Base-by-base conservation (phyloP, 2,329 filamentous ascomycete species). In the Neonectria magnoliae region DNA sequence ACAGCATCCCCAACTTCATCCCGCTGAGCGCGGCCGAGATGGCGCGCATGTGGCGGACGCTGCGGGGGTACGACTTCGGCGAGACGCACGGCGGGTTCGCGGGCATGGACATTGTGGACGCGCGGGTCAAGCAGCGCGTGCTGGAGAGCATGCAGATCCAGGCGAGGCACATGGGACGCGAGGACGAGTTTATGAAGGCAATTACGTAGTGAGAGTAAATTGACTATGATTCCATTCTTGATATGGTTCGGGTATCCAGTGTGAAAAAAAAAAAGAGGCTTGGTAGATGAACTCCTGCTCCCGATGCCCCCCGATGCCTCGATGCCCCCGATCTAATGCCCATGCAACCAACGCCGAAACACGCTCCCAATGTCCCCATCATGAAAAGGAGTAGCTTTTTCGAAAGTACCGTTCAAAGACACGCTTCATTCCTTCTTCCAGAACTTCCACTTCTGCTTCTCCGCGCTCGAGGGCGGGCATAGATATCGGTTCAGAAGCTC, bases 101-200 rank as follows among this genome's bases (percentile, higher is more conserved):
- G 2, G 87, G 86, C 0, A 83, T 85, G 72, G 90, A 93, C 70
- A 87, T 93, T 3, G 80, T 84, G 62, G 82, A 81, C 66, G 70
- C 72, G 5, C 79, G 83, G 67, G 81, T 93, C 58, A 93, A 91
- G 81, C 74, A 76, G 63, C 85, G 91, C 67, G 84, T 95, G 27
- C 72, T 94, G 73, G 87, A 93, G 64, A 94, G 92, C 75, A 93
- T 93, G 85, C 87, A 93, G 81, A 91, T 93, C 20, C 91, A 93
- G 74, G 81, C 90, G 2, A 81, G 75, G 68, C 81, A 78, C 22
- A 84, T 84, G 73, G 87, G 87, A 0, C 80, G 84, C 69, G 74
- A 62, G 7, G 72, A 75, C 3, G 74, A 75, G 0, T 73, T 87
- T 25, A 66, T 83, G 68, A 74, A 68, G 41, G 68, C 69, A 47